Conservation (phyloP, 1,284 basidiomycete genomes). For the Pascua sp. region DNA sequence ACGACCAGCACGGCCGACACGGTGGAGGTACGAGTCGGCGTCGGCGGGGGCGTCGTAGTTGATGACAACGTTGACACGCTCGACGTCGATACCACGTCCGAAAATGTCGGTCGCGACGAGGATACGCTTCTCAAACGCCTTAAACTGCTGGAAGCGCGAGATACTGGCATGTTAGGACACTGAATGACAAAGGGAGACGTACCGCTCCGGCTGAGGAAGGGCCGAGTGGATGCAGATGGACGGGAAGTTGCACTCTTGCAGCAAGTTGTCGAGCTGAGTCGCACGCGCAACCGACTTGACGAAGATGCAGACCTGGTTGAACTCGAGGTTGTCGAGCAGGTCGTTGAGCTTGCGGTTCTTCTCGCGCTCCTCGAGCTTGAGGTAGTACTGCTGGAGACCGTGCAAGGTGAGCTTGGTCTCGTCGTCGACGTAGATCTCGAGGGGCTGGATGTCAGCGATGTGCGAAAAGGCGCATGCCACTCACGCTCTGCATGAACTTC, state of each 20-base stretch:
- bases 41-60: slow-evolving; percentile 95
- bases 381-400: slow-evolving; percentile 97
- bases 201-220: slow-evolving; percentile 92
- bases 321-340: slow-evolving; percentile 91
- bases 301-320: slow-evolving; percentile 99
- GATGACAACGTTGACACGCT: slow-evolving; percentile 94
- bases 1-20: slow-evolving; percentile 97
- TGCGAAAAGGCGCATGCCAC: slow-evolving; percentile 31
- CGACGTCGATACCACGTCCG: slow-evolving; percentile 94
- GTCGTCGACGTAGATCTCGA: slow-evolving; percentile 99
- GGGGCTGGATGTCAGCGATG: slow-evolving; percentile 60
- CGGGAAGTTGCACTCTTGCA: slow-evolving; percentile 98
- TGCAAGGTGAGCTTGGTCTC: slow-evolving; percentile 98
- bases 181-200: slow-evolving; percentile 36
- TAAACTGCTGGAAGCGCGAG: slow-evolving; percentile 96
- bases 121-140: slow-evolving; percentile 98
- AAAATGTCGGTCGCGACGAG: slow-evolving; percentile 97
- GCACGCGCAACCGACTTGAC: slow-evolving; percentile 97
- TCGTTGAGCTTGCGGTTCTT: slow-evolving; percentile 99
- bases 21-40: slow-evolving; percentile 96
- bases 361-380: slow-evolving; percentile 87
- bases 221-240: slow-evolving; percentile 97
- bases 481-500: slow-evolving; percentile 99
- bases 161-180: slow-evolving; percentile 59
- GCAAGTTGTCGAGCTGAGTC: slow-evolving; percentile 90